Conservation (phyloP, 208 protist genomes). For the Crithidia brevicula region DNA sequence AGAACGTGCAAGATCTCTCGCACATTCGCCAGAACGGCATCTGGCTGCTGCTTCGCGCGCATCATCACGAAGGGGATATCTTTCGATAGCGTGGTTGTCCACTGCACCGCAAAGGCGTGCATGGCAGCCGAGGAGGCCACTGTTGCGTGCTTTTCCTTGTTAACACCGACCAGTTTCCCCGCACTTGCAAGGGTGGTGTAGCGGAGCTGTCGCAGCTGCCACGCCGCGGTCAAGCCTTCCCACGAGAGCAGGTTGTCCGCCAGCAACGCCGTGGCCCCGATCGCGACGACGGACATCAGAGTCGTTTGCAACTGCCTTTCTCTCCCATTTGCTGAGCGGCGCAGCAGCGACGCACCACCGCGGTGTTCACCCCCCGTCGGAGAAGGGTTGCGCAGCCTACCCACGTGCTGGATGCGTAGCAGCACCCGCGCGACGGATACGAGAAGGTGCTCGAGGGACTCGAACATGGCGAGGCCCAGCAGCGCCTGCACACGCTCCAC, state of each 20-base stretch:
- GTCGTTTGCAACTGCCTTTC: background rate
- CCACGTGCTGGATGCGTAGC: constrained; percentile 24
- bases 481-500: constrained; percentile 21
- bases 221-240: constrained; percentile 23
- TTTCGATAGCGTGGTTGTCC: constrained; percentile 1
- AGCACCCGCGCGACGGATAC: constrained; percentile 17
- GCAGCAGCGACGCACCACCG: no score
- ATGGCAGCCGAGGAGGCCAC: constrained; percentile 5
- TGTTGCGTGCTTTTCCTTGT: background rate
- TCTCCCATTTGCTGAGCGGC: no score
- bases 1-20: constrained; percentile 18
- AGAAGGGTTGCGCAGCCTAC: no score
- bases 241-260: constrained; percentile 20
- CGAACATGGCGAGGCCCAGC: constrained; percentile 28
- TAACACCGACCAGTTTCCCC: no score
- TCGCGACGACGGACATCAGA: constrained; percentile 12
- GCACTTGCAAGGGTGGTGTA: background rate
- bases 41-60: constrained; percentile 3
- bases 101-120: constrained; percentile 24
- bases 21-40: constrained; percentile 21
- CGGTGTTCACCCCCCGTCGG: no score
- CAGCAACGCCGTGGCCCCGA: constrained; percentile 30
- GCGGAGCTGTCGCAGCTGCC: constrained; percentile 31
- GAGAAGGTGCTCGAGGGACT: constrained; percentile 30
- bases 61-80: constrained; percentile 7